Evolutionary conservation across 164 flowering plant species (phyloP), one percentile per base, ranked within the genome.

Genomic region (Buxus sempervirens): DNA sequence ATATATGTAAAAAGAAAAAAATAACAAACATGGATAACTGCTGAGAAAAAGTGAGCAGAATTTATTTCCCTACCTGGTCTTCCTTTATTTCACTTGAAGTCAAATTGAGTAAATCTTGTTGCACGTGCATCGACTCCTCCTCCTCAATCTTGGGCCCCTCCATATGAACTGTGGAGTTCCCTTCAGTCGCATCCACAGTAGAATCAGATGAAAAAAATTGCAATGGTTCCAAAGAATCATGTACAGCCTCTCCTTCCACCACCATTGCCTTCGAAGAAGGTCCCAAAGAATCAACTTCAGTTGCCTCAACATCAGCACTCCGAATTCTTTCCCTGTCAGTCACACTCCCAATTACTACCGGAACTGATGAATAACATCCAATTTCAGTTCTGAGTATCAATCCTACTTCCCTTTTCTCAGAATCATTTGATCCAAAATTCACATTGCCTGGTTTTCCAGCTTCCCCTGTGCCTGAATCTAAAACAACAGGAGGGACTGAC

Each of bases 21-120:
- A 21, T 7, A 15, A 22, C 25, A 0, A 55, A 58, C 61, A 51
- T 7, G 16, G 64, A 16, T 36, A 25, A 32, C 45, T 4, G 51
- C 8, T 41, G 64, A 70, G 59, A 69, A 48, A 57, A 72, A 63
- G 72, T 58, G 81, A 79, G 84, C 77, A 81, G 69, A 78, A 87
- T 86, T 80, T 82, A 80, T 67, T 78, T 75, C 80, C 73, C 84
- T 82, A 87, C 91, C 93, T 88, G 87, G 79, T 75, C 78, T 72
- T 72, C 81, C 74, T 67, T 73, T 48, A 63, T 70, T 49, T 73
- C 73, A 51, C 63, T 64, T 62, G 64, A 48, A 25, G 70, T 60
- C 62, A 51, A 38, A 66, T 67, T 70, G 57, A 68, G 71, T 61
- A 58, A 4, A 62, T 69, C 59, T 61, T 77, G 78, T 42, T 70